phyloP scores from a whole-genome alignment of 208 protist species.

The Trypanosoma platydactyli region DNA sequence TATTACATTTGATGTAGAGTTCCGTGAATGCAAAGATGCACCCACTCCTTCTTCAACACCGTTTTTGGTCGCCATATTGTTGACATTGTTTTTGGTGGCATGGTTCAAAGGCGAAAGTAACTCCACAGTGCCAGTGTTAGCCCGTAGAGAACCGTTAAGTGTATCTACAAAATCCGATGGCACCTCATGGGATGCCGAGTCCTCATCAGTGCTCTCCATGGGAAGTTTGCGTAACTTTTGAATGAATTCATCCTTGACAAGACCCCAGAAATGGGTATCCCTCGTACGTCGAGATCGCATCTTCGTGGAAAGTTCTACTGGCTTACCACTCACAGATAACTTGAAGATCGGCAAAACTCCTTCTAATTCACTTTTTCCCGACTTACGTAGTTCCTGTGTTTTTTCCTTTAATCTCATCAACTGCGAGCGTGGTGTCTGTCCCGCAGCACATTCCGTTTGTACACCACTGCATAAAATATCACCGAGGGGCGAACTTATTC shows the following conservation, averaged over 20 bases:
- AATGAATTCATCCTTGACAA: constrained; percentile 34
- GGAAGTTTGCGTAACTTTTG: constrained; percentile 19
- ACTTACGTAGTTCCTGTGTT: not conserved
- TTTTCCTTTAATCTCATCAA: not conserved
- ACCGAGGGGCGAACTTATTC: not conserved
- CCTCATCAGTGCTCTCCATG: constrained; percentile 7
- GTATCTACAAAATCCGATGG: not conserved
- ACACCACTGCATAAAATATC: no score
- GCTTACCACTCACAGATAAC: not conserved
- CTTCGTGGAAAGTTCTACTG: constrained; percentile 16
- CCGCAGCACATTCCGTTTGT: not conserved
- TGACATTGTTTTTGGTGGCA: not conserved
- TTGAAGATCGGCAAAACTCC: constrained; percentile 4
- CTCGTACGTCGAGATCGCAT: constrained; percentile 15
- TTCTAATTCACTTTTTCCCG: not conserved
- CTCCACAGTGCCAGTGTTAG: constrained; percentile 2
- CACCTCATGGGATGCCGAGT: not conserved
- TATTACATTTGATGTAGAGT: not conserved
- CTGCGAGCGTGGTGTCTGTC: not conserved
- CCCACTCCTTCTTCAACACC: not conserved
- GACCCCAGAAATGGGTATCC: constrained; percentile 2
- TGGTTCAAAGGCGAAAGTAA: not conserved
- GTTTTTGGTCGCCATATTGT: not conserved
- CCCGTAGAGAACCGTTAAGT: not conserved
- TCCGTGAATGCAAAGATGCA: not conserved